Base-by-base conservation (phyloP, 345 rosid species). In the Microcos paniculata region DNA sequence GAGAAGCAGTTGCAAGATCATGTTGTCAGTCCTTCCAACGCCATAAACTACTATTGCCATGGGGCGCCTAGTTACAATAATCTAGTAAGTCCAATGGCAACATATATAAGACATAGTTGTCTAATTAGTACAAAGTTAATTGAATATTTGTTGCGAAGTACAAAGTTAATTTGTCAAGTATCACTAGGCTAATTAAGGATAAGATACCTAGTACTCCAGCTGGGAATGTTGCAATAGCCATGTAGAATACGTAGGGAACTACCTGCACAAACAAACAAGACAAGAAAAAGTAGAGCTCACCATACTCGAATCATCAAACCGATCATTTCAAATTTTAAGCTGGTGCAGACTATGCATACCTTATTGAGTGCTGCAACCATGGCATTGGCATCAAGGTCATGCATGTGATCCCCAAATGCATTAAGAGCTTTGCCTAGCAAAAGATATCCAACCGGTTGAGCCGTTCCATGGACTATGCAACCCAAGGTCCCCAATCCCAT, bases 211-310 rank as follows among this genome's bases (percentile, higher is more conserved):
- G 86, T 71, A 90, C 77, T 82, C 94, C 94, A 19, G 91, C 94
- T 1, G 94, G 94, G 66, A 90, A 87, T 52, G 94, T 88, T 12
- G 94, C 94, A 5, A 84, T 18, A 57, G 90, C 90, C 90, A 88
- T 90, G 85, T 88, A 90, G 86, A 88, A 88, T 76, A 90, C 94
- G 33, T 26, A 90, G 13, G 94, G 94, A 77, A 90, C 62, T 75
- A 87, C 86, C 94, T 87, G 82, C 68, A 46, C 62, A 30, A 38
- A 53, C 14, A 73, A 19, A 77, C 24, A 13, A 28, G 7, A 18
- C 24, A 30, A 28, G 24, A 8, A 42, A 38, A 52, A 35, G 5
- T n/a, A 1, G 1, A 24, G 57, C 23, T 58, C 13, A 40, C 35
- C 40, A 26, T 33, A 35, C 28, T 57, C 14, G 21, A 23, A 24